Base-by-base conservation (phyloP, 2,329 filamentous ascomycete species). In the Sporothrix variecibatus region DNA sequence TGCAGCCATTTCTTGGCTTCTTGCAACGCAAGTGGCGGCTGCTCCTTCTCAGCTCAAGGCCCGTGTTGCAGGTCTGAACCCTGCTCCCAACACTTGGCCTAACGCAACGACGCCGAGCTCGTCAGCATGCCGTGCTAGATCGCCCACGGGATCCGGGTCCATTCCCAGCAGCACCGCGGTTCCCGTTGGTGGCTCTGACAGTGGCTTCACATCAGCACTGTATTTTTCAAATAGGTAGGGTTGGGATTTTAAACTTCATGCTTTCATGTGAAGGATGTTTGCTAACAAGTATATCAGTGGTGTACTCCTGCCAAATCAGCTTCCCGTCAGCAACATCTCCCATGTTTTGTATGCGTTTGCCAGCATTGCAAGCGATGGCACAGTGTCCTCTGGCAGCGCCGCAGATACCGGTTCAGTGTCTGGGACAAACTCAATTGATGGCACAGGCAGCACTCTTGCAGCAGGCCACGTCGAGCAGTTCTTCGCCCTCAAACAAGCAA, bases 381-480 rank as follows among this genome's bases (percentile, higher is more conserved):
- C 83, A 56, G 85, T 88, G 81, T 67, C 62, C 23, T 67, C 62
- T 23, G 26, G 62, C 62, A 43, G 34, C 26, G 62, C n/a, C 12
- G 62, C 38, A 28, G 62, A 67, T 67, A 38, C 43, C 28, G 62
- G 62, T n/a, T 43, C 62, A 5, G 15, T 38, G n/a, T 46, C 34
- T 26, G 38, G 38, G 20, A 38, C 23, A n/a, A 15, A 40, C 28
- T 65, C 60, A n/a, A 34, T 86, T 85, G 86, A 86, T 34, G 87
- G 90, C 74, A 75, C 74, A 7, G 84, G 89, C 4, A 89, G 84
- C 74, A 94, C 95, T 5, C 34, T 34, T 79, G 89, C 90, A 70
- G 94, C 94, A 78, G 94, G 94, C 56, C 92, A 90, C 79, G 82
- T 94, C 76, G 94, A 94, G 83, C 93, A 95, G 80, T 84, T 97